Percentiles rank a stretch among this genome's conserved stretches.
Conservation (phyloP, 306 rosid genomes). For the Rosa rugosa region DNA sequence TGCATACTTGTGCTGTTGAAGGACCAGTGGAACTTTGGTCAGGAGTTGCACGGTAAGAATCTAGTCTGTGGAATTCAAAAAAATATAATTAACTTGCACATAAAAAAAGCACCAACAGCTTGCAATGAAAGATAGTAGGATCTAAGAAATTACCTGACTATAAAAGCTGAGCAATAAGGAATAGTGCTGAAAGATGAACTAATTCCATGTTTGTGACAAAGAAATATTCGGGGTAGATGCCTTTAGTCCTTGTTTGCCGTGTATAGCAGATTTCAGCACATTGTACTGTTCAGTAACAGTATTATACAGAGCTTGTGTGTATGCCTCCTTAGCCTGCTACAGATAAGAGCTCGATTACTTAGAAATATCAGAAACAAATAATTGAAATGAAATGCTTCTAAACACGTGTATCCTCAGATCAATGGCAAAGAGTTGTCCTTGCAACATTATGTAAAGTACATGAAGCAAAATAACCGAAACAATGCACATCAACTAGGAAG, state of each 20-base stretch:
- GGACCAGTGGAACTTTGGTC: conserved; percentile 14
- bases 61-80: conserved; percentile 14
- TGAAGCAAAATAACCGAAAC: conserved; percentile 11
- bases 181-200: conserved; percentile 28
- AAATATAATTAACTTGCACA: background rate
- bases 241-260: conserved; percentile 55
- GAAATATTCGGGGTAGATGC: conserved; percentile 67
- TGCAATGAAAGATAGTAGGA: background rate
- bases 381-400: background rate
- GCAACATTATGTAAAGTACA: background rate
- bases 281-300: conserved; percentile 69
- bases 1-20: conserved; percentile 18
- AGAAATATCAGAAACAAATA: conserved; percentile 14
- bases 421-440: background rate
- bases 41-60: conserved; percentile 19
- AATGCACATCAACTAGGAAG: conserved; percentile 11
- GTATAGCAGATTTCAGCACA: conserved; percentile 78
- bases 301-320: conserved; percentile 55
- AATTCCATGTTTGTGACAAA: conserved; percentile 87
- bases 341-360: conserved; percentile 25
- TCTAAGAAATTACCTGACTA: conserved; percentile 25
- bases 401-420: background rate
- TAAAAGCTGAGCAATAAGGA: conserved; percentile 3
- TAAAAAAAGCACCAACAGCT: background rate
- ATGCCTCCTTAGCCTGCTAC: conserved; percentile 69